Conservation (phyloP, 441 rosid species). For the Theobroma grandiflorum region DNA sequence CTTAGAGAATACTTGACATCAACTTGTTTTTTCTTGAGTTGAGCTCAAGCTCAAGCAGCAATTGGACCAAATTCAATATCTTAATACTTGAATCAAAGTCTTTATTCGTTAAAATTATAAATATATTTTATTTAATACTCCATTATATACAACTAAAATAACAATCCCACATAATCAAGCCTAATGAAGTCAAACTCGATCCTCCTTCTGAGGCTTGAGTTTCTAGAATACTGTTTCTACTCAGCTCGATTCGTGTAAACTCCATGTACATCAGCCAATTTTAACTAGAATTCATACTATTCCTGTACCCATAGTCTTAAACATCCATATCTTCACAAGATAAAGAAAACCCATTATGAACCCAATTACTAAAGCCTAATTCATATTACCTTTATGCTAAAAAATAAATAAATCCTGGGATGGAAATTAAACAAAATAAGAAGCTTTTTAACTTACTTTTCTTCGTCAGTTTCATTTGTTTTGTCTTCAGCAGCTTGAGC, state of each 20-base stretch:
- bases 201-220: background rate
- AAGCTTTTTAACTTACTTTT: constrained; percentile 49
- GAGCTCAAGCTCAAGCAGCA: background rate
- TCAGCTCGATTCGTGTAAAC: background rate
- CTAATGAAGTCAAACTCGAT: background rate
- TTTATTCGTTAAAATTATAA: background rate
- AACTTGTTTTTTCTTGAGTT: background rate
- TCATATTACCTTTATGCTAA: background rate
- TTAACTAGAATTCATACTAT: background rate
- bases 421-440: background rate
- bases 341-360: background rate
- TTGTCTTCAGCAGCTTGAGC: constrained; percentile 36
- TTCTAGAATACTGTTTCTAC: constrained; percentile 3
- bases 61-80: background rate
- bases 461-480: constrained; percentile 43
- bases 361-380: background rate
- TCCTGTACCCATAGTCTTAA: constrained; percentile 5
- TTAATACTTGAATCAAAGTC: background rate
- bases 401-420: background rate
- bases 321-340: constrained; percentile 12
- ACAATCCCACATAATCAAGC: constrained; percentile 14
- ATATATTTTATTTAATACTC: background rate
- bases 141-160: background rate
- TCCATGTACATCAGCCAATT: constrained; percentile 27
- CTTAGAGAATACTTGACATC: background rate